Percentiles rank a stretch among this genome's conserved stretches.
phyloP scores from a whole-genome alignment of 1,284 basidiomycete species.

The Tilletia caries region DNA sequence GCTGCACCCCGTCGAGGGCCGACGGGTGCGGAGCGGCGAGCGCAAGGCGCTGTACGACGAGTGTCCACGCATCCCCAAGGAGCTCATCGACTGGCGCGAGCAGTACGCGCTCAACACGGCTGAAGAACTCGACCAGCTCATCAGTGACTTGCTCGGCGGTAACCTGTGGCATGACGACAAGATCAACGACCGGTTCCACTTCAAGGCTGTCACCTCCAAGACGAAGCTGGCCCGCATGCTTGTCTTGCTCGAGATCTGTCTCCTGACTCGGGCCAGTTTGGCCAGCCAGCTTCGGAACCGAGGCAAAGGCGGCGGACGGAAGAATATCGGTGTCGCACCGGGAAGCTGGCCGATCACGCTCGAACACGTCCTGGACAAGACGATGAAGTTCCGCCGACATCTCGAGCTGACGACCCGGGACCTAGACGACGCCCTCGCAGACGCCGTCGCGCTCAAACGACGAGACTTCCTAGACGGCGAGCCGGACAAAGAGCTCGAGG shows the following conservation, averaged over 20 bases:
- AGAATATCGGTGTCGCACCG: not conserved
- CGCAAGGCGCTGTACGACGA: conserved; percentile 5
- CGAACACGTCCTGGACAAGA: not conserved
- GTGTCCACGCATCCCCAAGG: not conserved
- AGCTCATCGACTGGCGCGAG: conserved; percentile 12
- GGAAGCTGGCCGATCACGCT: conserved; percentile 1
- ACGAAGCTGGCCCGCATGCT: conserved; percentile 2
- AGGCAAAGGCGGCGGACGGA: conserved; percentile 4
- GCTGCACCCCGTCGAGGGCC: not conserved
- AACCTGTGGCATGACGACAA: conserved; percentile 1
- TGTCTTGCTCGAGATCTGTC: not conserved
- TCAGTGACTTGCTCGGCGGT: not conserved
- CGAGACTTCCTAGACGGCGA: not conserved
- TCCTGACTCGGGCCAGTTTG: not conserved
- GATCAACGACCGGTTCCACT: not conserved
- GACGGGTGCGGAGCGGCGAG: not conserved
- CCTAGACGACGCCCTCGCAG: not conserved
- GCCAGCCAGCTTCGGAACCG: not conserved
- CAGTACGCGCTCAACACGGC: not conserved
- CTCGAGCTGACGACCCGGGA: not conserved
- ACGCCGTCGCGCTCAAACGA: not conserved
- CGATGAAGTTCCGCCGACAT: not conserved
- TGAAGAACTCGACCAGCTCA: not conserved
- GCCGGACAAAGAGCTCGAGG: not conserved
- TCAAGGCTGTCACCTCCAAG: not conserved